phyloP scores from a whole-genome alignment of 225 moss, liverwort and hornwort species.

The Climacium dendroides region DNA sequence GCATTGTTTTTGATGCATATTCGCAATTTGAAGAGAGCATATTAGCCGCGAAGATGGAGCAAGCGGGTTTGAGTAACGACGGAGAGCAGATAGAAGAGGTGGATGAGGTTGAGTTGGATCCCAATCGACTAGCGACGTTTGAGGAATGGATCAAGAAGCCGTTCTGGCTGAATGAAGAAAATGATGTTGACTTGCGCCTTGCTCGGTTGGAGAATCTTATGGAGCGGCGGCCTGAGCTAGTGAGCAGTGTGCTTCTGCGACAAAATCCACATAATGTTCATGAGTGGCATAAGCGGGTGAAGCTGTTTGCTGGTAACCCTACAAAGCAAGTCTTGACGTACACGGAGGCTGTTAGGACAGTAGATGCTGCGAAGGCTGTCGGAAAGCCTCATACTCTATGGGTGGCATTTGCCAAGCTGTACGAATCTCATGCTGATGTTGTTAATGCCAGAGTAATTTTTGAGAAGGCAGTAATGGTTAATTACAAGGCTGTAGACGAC shows the following conservation, averaged over 20 bases:
- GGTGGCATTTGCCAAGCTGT: conserved; percentile 89
- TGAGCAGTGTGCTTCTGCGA: conserved; percentile 81
- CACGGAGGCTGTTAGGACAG: conserved; percentile 86
- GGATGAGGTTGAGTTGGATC: conserved; percentile 15
- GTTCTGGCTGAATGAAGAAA: conserved; percentile 67
- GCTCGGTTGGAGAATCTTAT: conserved; percentile 84
- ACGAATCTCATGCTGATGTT: conserved; percentile 68
- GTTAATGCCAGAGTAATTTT: conserved; percentile 83
- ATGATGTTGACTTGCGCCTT: conserved; percentile 77
- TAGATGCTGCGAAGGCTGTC: conserved; percentile 76
- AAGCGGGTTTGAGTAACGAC: conserved; percentile 18
- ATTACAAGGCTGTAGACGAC: conserved; percentile 90
- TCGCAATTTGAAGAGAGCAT: conserved; percentile 88
- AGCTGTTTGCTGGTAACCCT: conserved; percentile 69
- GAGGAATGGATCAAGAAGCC: conserved; percentile 46
- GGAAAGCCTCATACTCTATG: conserved; percentile 92
- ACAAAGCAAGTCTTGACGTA: conserved; percentile 73
- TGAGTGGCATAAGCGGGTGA: conserved; percentile 98
- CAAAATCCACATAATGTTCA: conserved; percentile 99
- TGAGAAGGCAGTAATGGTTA: conserved; percentile 90
- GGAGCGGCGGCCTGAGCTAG: conserved; percentile 87
- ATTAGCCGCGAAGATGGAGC: conserved; percentile 71
- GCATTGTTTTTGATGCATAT: conserved; percentile 87
- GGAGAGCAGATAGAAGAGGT: conserved; percentile 24
- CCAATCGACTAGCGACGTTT: not conserved